Conservation (phyloP, 306 rosid genomes). For the Abrus precatorius region DNA sequence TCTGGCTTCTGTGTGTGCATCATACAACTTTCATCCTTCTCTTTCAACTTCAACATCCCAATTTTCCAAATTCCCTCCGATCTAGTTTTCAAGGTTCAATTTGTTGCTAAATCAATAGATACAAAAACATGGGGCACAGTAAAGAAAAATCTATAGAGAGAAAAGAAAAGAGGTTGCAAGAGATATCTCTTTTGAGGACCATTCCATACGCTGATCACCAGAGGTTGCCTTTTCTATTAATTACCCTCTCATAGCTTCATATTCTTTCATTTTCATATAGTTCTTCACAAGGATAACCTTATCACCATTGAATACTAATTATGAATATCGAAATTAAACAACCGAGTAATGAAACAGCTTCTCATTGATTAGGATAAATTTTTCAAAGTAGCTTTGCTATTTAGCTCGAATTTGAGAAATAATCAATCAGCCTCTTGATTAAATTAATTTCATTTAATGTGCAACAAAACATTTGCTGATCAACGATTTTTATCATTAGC, state of each 20-base stretch:
- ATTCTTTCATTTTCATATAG: neutral
- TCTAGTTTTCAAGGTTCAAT: slow-evolving; percentile 10
- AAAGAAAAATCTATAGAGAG: slow-evolving; percentile 76
- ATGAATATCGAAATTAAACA: neutral
- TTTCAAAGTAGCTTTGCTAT: too few species aligned
- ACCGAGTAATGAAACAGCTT: neutral
- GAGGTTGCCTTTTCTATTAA: slow-evolving; percentile 54
- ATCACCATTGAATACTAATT: neutral
- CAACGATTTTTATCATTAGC: too few species aligned
- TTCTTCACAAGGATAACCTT: neutral
- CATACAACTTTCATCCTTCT: neutral
- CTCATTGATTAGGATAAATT: too few species aligned
- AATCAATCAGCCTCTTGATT: too few species aligned
- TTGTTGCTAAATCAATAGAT: neutral
- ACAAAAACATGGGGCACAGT: slow-evolving; percentile 60
- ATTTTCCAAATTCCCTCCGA: neutral
- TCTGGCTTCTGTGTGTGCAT: neutral
- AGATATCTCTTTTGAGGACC: slow-evolving; percentile 84
- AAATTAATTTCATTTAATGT: too few species aligned
- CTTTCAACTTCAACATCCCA: slow-evolving; percentile 34
- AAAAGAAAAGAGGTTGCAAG: slow-evolving; percentile 81
- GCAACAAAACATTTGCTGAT: too few species aligned
- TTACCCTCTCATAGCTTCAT: neutral
- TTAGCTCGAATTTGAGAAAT: too few species aligned
- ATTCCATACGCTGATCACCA: slow-evolving; percentile 95